phyloP scores from a whole-genome alignment of 2,329 filamentous ascomycete genomes.

The Diaporthe vexans region DNA sequence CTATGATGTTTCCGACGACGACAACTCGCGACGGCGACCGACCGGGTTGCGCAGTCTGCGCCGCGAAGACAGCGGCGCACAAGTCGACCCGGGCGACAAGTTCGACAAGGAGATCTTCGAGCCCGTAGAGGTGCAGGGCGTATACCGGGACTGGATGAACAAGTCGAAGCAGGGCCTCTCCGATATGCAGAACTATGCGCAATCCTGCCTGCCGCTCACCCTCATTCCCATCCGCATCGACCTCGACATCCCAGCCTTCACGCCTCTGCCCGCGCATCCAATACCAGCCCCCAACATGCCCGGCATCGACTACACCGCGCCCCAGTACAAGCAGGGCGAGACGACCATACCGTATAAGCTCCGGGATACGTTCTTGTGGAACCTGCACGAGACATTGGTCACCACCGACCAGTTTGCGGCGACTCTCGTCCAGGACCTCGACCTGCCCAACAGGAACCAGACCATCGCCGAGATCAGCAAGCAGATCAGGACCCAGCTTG shows the following conservation, averaged over 20 bases:
- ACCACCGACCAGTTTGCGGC: slow-evolving; percentile 98
- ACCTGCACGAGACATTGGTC: slow-evolving; percentile 92
- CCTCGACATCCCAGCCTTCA: slow-evolving; percentile 86
- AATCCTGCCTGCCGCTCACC: slow-evolving; percentile 85
- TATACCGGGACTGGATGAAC: slow-evolving; percentile 97
- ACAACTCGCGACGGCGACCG: slow-evolving; percentile 81
- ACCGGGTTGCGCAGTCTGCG: slow-evolving; percentile 88
- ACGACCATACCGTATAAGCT: slow-evolving; percentile 86
- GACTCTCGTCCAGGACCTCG: slow-evolving; percentile 90
- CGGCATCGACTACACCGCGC: slow-evolving; percentile 77
- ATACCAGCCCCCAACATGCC: slow-evolving; percentile 66
- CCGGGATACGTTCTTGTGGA: slow-evolving; percentile 98
- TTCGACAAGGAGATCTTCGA: slow-evolving; percentile 84
- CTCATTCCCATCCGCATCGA: slow-evolving; percentile 97
- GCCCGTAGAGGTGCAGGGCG: slow-evolving; percentile 88
- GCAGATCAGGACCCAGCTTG: slow-evolving; percentile 93
- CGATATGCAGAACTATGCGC: slow-evolving; percentile 72
- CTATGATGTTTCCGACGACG: slow-evolving; percentile 80
- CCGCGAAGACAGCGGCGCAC: slow-evolving; percentile 77
- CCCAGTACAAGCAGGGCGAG: slow-evolving; percentile 85
- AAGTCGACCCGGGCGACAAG: slow-evolving; percentile 78
- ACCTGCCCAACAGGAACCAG: slow-evolving; percentile 81
- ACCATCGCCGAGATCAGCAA: slow-evolving; percentile 87
- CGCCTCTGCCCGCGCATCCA: slow-evolving; percentile 75
- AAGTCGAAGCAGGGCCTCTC: slow-evolving; percentile 71